Evolutionary conservation across 768 basidiomycete species (phyloP), one percentile per base, ranked within the genome.

Genomic region (Xerocomus brunneocitrinus): DNA sequence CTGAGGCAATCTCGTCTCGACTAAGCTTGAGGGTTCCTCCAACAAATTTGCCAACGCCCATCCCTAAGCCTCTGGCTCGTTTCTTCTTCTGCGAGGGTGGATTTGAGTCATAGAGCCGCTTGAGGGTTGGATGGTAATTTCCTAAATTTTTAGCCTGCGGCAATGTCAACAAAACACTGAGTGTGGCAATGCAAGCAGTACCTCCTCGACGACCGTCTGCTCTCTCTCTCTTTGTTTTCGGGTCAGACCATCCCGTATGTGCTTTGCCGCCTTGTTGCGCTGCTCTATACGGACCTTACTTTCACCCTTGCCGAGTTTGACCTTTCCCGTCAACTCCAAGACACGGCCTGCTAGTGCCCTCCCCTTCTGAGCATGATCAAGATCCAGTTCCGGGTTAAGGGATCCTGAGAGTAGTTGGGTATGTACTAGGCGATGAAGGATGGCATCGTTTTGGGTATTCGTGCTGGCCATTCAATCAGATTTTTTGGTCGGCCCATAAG

Each of bases 101-200:
- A n/a, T 66, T 65, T 5, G 71, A 64, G 34, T 79, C 79, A 61
- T 84, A 89, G 7, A 85, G 57, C 54, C 78, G 82, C 67, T 91
- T 93, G 50, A 92, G 71, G 4, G 77, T 74, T 36, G 87, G 89
- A 60, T 93, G 89, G 65, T 91, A 93, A 66, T 91, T 92, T 16
- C 91, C 91, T 56, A 89, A 57, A 57, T 87, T 79, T 70, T 91
- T 93, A 5, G 89, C 89, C 91, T 93, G 50, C 31, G 19, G 25
- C 52, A 12, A 54, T 35, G 53, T 58, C 44, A 57, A 59, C 28
- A 30, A 49, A 50, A 42, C 10, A 12, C 45, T 12, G 25, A 46
- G 9, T 2, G 9, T 27, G 5, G 22, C 16, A 25, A 38, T 13
- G 24, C n/a, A 53, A 19, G 24, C 61, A 66, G 40, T 40, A 90